phyloP scores from a whole-genome alignment of 345 rosid species.

The Gossypium herbaceum region DNA sequence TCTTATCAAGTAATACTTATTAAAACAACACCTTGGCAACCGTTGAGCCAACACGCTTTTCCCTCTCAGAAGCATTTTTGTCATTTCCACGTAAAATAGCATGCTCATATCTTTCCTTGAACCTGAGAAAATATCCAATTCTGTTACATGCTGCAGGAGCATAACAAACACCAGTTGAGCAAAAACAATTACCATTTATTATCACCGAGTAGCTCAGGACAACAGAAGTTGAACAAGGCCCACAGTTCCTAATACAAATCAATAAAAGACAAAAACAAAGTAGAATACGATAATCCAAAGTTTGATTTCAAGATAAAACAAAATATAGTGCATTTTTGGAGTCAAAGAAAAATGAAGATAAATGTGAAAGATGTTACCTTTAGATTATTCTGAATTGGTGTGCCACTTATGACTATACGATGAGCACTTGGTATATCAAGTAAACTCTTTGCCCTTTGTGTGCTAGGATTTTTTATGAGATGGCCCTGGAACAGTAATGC shows the following conservation, averaged over 20 bases:
- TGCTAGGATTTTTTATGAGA: constrained; percentile 92
- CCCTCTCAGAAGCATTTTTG: constrained; percentile 86
- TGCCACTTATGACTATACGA: constrained; percentile 87
- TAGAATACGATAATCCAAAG: background rate
- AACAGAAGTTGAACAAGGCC: constrained; percentile 94
- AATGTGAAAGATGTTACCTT: constrained; percentile 50
- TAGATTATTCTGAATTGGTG: constrained; percentile 94
- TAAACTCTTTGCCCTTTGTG: constrained; percentile 97
- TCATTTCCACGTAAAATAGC: constrained; percentile 85
- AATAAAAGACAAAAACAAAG: constrained; percentile 11
- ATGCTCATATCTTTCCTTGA: constrained; percentile 73
- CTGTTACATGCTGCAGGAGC: constrained; percentile 22
- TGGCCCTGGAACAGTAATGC: constrained; percentile 57
- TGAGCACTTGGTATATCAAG: constrained; percentile 89
- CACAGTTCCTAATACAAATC: constrained; percentile 66
- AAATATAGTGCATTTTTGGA: background rate
- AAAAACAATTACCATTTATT: constrained; percentile 56
- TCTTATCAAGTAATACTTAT: constrained; percentile 1
- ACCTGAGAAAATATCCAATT: constrained; percentile 43
- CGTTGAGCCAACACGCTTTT: constrained; percentile 79
- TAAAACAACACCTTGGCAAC: constrained; percentile 75
- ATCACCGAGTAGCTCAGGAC: constrained; percentile 84
- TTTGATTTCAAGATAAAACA: constrained; percentile 11
- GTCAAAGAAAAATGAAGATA: constrained; percentile 7
- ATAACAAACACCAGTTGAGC: constrained; percentile 9